A percentile compares a stretch with the other conserved stretches of the same genome.
Evolutionary conservation across 2,329 filamentous ascomycete genomes (phyloP).

Genomic region (Cryphonectria nitschkei): DNA sequence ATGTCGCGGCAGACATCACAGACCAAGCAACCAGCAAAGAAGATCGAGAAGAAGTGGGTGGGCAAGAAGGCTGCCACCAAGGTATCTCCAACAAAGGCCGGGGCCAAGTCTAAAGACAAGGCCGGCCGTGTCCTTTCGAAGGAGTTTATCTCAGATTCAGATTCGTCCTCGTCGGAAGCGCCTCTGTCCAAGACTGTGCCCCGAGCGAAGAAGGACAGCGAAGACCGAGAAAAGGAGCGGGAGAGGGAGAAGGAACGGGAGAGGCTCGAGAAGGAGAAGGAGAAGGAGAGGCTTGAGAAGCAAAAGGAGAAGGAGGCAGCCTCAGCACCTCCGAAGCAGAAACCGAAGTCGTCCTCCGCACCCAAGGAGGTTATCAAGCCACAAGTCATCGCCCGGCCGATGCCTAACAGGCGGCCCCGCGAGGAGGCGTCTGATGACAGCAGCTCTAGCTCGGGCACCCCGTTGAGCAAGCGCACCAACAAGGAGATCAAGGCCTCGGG

Average conservation of each 20-base stretch:
- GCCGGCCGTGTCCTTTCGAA: conserved; percentile 56
- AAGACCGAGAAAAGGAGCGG: conserved; percentile 19
- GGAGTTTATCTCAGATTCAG: conserved; percentile 60
- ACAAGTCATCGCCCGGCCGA: conserved; percentile 34
- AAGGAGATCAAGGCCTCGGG: conserved; percentile 40
- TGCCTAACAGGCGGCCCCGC: conserved; percentile 54
- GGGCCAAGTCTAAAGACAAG: conserved; percentile 39
- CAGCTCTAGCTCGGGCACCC: conserved; percentile 63
- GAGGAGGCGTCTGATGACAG: conserved; percentile 56
- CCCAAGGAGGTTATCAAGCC: conserved; percentile 39
- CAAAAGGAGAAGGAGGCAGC: conserved; percentile 35
- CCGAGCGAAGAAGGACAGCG: conserved; percentile 30
- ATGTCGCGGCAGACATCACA: conserved; percentile 58
- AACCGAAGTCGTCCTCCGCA: conserved; percentile 43
- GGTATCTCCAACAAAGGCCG: conserved; percentile 47
- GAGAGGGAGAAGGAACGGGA: conserved; percentile 13
- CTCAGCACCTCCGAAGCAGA: conserved; percentile 35
- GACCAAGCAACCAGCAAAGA: conserved; percentile 56
- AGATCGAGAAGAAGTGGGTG: conserved; percentile 58
- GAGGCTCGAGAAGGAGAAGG: conserved; percentile 21
- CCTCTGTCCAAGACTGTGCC: conserved; percentile 44
- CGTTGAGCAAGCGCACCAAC: conserved; percentile 62
- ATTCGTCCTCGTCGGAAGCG: conserved; percentile 57
- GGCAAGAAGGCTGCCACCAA: conserved; percentile 46
- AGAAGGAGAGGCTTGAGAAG: conserved; percentile 31